These are phyloP conservation scores for Xylaria sp. DNA, from an alignment of 2,329 filamentous ascomycete genomes.

Conservation along the genomic window DNA sequence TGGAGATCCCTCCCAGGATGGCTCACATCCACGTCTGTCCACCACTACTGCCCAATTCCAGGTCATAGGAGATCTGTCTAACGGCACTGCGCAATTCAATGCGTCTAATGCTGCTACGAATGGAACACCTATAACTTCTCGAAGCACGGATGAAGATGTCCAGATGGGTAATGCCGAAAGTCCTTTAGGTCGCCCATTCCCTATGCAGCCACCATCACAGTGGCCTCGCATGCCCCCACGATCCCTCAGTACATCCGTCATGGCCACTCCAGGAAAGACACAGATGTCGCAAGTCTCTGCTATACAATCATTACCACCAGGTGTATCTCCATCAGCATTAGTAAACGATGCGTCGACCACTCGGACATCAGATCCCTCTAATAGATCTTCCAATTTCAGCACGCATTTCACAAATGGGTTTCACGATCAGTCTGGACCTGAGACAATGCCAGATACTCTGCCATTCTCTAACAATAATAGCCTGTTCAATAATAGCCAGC, in stretches of 20 bases:
- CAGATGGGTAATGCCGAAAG: conserved; percentile 68
- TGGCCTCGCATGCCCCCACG: conserved; percentile 50
- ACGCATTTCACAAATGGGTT: conserved; percentile 79
- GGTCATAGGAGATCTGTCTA: conserved; percentile 67
- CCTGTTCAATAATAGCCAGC: conserved; percentile 51
- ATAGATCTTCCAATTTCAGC: conserved; percentile 70
- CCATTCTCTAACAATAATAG: conserved; percentile 43
- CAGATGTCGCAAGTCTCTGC: conserved; percentile 73
- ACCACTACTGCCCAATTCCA: conserved; percentile 64
- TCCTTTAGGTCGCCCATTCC: conserved; percentile 55
- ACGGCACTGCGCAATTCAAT: conserved; percentile 61
- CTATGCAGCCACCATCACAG: conserved; percentile 62
- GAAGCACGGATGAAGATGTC: conserved; percentile 64
- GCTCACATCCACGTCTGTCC: conserved; percentile 57
- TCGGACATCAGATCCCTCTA: conserved; percentile 82
- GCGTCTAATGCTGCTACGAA: conserved; percentile 60
- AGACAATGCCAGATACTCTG: conserved; percentile 66
- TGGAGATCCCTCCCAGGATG: conserved; percentile 59
- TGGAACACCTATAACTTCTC: conserved; percentile 62
- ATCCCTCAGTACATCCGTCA: conserved; percentile 51
- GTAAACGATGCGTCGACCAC: conserved; percentile 92
- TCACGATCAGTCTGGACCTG: conserved; percentile 54
- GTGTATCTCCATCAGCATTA: conserved; percentile 66
- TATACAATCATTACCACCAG: conserved; percentile 66
- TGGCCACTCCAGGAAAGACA: conserved; percentile 58